Evolutionary conservation across 805 yeast species (phyloP).

Genomic region (Debaryomyces maramus): DNA sequence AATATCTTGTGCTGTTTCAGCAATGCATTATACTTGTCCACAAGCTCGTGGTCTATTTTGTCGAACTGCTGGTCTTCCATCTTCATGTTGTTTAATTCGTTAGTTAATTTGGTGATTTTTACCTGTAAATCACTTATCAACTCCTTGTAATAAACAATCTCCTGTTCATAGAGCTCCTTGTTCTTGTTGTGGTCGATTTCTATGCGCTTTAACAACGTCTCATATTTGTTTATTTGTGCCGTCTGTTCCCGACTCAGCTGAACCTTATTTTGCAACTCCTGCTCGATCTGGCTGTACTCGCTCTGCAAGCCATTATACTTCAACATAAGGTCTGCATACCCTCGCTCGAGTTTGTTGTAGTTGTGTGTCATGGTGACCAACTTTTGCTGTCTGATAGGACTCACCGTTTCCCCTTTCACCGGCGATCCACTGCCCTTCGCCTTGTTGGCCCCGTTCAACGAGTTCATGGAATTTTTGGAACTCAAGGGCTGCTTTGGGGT

Average conservation of each 20-base stretch:
- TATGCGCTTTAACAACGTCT: constrained; percentile 25
- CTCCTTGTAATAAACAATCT: constrained; percentile 32
- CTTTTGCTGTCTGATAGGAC: constrained; percentile 7
- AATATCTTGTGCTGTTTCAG: constrained; percentile 39
- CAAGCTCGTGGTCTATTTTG: constrained; percentile 12
- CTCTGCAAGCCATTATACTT: constrained; percentile 22
- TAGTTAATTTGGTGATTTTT: constrained; percentile 19
- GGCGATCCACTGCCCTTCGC: constrained; percentile 2
- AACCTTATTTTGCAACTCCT: constrained; percentile 27
- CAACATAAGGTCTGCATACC: constrained; percentile 33
- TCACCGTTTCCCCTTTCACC: constrained; percentile 2
- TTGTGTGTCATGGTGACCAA: constrained; percentile 2
- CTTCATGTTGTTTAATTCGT: constrained; percentile 15
- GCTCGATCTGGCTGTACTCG: constrained; percentile 33
- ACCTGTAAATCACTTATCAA: constrained; percentile 32
- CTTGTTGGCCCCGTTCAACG: constrained; percentile 8
- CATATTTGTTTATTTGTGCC: constrained; percentile 25
- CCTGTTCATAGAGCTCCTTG: constrained; percentile 28
- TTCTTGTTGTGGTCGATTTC: constrained; percentile 30
- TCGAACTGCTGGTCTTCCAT: constrained; percentile 10
- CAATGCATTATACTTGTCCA: constrained; percentile 29
- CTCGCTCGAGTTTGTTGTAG: constrained; percentile 14
- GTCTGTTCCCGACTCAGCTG: constrained; percentile 26
- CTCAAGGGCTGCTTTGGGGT: constrained; percentile 11
- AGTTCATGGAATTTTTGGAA: constrained; percentile 13